Evolutionary conservation across 2,329 filamentous ascomycete genomes (phyloP).

Genomic region (Mycosphaerella arachidis): DNA sequence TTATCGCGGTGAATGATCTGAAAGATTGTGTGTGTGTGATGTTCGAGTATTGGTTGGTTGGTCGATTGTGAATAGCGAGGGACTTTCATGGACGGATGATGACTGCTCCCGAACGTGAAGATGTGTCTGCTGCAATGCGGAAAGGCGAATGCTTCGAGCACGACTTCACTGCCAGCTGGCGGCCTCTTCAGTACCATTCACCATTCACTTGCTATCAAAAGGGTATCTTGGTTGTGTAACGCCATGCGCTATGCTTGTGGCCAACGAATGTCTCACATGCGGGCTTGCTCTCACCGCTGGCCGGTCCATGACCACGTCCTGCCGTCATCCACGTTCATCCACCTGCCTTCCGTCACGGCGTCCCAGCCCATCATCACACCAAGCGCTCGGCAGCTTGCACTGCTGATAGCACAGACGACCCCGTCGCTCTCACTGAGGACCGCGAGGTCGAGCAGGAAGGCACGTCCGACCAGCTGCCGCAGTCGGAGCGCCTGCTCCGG

Average conservation of each 20-base stretch:
- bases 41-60: too few species aligned
- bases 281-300: constrained; percentile 4
- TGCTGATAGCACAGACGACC: constrained; percentile 72
- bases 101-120: neutral
- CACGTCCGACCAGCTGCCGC: constrained; percentile 70
- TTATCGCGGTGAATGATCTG: too few species aligned
- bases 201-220: neutral
- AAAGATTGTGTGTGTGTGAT: too few species aligned
- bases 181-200: neutral
- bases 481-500: constrained; percentile 56
- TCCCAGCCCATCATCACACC: constrained; percentile 89
- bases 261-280: neutral
- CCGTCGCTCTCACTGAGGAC: constrained; percentile 66
- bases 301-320: constrained; percentile 35
- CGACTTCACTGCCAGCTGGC: too few species aligned
- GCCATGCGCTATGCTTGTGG: neutral
- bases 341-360: constrained; percentile 55
- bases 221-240: neutral
- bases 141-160: too few species aligned
- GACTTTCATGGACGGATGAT: too few species aligned
- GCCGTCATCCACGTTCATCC: constrained; percentile 75
- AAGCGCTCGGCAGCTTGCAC: constrained; percentile 62
- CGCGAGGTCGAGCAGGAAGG: constrained; percentile 75
- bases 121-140: neutral
- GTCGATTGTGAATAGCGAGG: too few species aligned